Conservation (phyloP, 805 yeast genomes). For the Pichia scutulata region DNA sequence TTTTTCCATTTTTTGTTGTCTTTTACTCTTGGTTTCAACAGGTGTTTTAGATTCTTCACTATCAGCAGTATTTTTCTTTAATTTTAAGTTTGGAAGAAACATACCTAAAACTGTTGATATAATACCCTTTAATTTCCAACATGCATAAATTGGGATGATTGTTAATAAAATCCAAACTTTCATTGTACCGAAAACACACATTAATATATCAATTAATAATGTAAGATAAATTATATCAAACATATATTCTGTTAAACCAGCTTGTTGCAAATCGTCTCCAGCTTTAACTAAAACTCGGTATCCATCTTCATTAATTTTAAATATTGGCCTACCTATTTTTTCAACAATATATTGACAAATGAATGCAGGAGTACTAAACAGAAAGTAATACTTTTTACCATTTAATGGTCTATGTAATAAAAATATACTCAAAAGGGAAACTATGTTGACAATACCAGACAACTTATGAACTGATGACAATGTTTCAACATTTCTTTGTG, state of each 20-base stretch:
- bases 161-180: constrained; percentile 51
- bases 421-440: constrained; percentile 32
- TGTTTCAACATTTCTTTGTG: constrained; percentile 23
- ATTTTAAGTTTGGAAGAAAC: constrained; percentile 12
- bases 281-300: constrained; percentile 35
- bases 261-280: constrained; percentile 55
- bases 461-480: constrained; percentile 27
- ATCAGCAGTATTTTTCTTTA: neutral
- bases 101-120: constrained; percentile 23
- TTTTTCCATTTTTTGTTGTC: constrained; percentile 35
- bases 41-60: neutral
- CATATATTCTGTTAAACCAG: constrained; percentile 65
- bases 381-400: constrained; percentile 35
- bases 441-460: constrained; percentile 33
- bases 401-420: constrained; percentile 37
- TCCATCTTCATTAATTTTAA: constrained; percentile 30
- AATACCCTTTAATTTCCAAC: constrained; percentile 37
- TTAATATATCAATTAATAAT: constrained; percentile 46
- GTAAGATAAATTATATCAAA: constrained; percentile 65
- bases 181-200: constrained; percentile 46
- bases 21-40: constrained; percentile 25
- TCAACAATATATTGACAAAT: constrained; percentile 48
- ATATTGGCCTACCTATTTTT: constrained; percentile 52
- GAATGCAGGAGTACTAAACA: constrained; percentile 36
- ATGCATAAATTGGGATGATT: constrained; percentile 46